Percentiles rank a stretch among this genome's conserved stretches.
These are phyloP conservation scores for Scheffersomyces cryptocercus DNA, from an alignment of 1,139 yeast genomes.

Conservation along the genomic window DNA sequence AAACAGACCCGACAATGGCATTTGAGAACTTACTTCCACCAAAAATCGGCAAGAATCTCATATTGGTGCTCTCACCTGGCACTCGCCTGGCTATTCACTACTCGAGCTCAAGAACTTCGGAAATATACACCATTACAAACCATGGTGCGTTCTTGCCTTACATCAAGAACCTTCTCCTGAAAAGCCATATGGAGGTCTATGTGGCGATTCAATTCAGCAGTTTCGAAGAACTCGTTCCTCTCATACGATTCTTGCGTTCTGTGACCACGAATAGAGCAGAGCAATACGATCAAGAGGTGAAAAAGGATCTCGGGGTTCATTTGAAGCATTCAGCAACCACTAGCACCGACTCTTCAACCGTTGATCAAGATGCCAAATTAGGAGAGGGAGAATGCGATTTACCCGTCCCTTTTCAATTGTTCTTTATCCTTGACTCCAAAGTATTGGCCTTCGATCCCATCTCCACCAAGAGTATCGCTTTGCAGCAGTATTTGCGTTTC, in stretches of 20 bases:
- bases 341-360: not conserved
- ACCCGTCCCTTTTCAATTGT: constrained; percentile 19
- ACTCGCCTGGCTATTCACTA: constrained; percentile 8
- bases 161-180: constrained; percentile 14
- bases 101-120: constrained; percentile 9
- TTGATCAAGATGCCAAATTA: not conserved
- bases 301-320: constrained; percentile 2
- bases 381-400: constrained; percentile 19
- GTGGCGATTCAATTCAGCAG: constrained; percentile 15
- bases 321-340: constrained; percentile 8
- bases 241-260: constrained; percentile 1
- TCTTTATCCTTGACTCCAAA: constrained; percentile 18
- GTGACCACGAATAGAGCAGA: constrained; percentile 2
- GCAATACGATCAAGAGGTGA: constrained; percentile 3
- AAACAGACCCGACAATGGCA: no score
- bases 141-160: constrained; percentile 19
- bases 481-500: constrained; percentile 58
- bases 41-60: not conserved
- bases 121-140: constrained; percentile 24
- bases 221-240: constrained; percentile 12
- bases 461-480: constrained; percentile 19
- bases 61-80: constrained; percentile 3
- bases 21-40: no score
- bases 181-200: constrained; percentile 8
- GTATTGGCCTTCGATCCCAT: constrained; percentile 19